A percentile compares a stretch with the other conserved stretches of the same genome.
Evolutionary conservation across 257 asterid genomes (phyloP).

Genomic region (Solanum virginianum): DNA sequence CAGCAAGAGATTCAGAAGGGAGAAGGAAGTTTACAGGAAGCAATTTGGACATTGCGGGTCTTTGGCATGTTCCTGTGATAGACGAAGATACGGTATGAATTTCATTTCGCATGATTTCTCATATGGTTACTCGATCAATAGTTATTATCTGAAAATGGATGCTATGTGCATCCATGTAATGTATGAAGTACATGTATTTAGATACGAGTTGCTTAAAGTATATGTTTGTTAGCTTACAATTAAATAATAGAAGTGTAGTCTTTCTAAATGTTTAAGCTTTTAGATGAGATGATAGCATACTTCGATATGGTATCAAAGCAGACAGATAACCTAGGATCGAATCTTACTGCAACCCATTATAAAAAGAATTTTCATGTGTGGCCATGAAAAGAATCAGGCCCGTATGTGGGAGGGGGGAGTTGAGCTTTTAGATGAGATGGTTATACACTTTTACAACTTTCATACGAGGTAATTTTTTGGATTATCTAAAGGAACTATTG

Average conservation of each 20-base stretch:
- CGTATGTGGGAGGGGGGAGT: not conserved
- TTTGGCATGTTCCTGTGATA: conserved; percentile 12
- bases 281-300: not conserved
- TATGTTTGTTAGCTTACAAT: not conserved
- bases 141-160: not conserved
- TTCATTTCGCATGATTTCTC: not conserved
- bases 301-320: not conserved
- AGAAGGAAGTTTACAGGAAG: conserved; percentile 33
- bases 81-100: conserved; percentile 23
- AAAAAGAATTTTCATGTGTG: not conserved
- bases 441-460: not conserved
- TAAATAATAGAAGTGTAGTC: not conserved
- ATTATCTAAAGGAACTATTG: not conserved
- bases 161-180: not conserved
- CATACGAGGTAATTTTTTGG: not conserved
- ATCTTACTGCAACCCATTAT: not conserved
- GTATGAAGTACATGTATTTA: not conserved
- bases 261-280: not conserved
- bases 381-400: not conserved
- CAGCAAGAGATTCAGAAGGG: conserved; percentile 42
- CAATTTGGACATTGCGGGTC: conserved; percentile 2
- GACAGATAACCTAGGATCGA: not conserved
- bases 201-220: not conserved
- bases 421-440: not conserved
- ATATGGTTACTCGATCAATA: no score